Evolutionary conservation across 2,329 filamentous ascomycete genomes (phyloP), one percentile per base, ranked within the genome.

Genomic region (Penicillium paneum): DNA sequence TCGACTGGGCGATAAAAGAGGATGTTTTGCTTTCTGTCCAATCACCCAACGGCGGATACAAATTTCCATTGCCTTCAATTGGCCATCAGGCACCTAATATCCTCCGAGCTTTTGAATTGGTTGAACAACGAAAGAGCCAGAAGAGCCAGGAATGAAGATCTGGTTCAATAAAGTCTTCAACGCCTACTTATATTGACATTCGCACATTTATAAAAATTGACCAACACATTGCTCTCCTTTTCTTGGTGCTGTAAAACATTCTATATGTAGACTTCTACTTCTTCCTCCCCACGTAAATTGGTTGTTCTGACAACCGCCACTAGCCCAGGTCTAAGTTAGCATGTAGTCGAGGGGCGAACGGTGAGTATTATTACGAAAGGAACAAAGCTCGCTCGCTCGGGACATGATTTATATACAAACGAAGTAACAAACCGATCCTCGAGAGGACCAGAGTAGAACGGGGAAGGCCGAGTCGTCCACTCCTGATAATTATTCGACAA

Each of bases 1-100:
- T 64, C 55, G 56, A 64, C 12, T 77, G 74, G 74, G 74, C 67
- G 26, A 64, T 58, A 2, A 71, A 75, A 55, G 68, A 67, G n/a
- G 70, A 75, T 13, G 59, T 73, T 3, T 50, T 50, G 21, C 48
- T 50, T 24, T 59, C 62, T 1, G 6, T 63, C n/a, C 42, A 53
- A 17, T 21, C 51, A 3, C 19, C 38, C 1, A 17, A 42, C 15
- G 61, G 58, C n/a, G 56, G 44, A 52, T 67, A 62, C 48, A 49
- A 49, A 34, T 61, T 70, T 10, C 54, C 56, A 8, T 21, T 49
- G 0, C 31, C 41, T 2, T 19, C 21, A 29, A 47, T 59, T 15
- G 58, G 59, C 3, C 51, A 61, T 21, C 63, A 69, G 45, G 67
- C 60, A 2, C 32, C 46, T 21, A 69, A 64, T 54, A 52, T 69